phyloP scores from a whole-genome alignment of 805 yeast genomes.

The Hanseniaspora jakobsenii region DNA sequence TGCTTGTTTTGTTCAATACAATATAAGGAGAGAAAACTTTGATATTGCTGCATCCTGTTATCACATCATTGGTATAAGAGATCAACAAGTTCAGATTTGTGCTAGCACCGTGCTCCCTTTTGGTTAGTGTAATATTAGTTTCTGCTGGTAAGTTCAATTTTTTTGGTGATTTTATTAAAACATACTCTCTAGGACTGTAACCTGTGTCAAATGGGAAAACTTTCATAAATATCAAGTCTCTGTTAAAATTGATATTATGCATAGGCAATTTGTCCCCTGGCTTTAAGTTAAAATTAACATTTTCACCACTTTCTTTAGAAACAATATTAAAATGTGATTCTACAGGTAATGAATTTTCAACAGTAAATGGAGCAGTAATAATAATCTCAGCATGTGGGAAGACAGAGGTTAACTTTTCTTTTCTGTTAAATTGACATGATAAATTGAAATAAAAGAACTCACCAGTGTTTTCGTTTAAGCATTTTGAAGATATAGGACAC shows the following conservation, averaged over 20 bases:
- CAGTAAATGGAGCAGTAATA: slow-evolving; percentile 72
- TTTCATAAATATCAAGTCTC: slow-evolving; percentile 18
- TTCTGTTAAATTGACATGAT: slow-evolving; percentile 47
- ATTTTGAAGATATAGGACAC: slow-evolving; percentile 39
- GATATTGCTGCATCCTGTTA: slow-evolving; percentile 45
- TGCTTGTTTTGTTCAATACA: slow-evolving; percentile 67
- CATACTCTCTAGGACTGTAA: slow-evolving; percentile 55
- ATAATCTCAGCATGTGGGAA: slow-evolving; percentile 77
- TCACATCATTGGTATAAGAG: slow-evolving; percentile 44
- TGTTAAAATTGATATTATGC: slow-evolving; percentile 63
- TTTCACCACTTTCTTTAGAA: slow-evolving; percentile 58
- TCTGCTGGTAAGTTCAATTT: slow-evolving; percentile 38
- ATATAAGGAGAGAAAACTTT: slow-evolving; percentile 77
- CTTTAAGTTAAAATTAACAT: slow-evolving; percentile 49
- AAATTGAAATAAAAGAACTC: slow-evolving; percentile 58
- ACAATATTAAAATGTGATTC: slow-evolving; percentile 64
- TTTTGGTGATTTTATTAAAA: slow-evolving; percentile 38
- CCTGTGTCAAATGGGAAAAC: slow-evolving; percentile 32
- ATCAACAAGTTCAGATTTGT: slow-evolving; percentile 54
- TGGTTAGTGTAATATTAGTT: slow-evolving; percentile 40
- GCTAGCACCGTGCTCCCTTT: slow-evolving; percentile 48
- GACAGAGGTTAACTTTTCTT: slow-evolving; percentile 59
- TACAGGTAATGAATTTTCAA: slow-evolving; percentile 75
- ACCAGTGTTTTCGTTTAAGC: slow-evolving; percentile 37
- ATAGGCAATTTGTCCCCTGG: slow-evolving; percentile 61